These are phyloP conservation scores for Cornus florida DNA, from an alignment of 148 eudicot genomes.

Conservation along the genomic window DNA sequence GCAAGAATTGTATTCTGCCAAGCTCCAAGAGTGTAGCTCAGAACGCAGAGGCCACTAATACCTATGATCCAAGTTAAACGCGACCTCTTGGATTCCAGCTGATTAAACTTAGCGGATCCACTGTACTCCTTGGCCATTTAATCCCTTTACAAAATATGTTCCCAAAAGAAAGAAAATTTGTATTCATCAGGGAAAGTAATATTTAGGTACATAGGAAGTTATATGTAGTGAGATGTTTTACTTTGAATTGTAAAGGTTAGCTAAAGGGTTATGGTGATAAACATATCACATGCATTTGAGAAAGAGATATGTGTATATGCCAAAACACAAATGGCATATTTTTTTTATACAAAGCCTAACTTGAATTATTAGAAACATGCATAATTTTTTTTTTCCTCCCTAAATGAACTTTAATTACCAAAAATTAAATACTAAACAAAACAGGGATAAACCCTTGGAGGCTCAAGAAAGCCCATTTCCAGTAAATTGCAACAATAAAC, in stretches of 20 bases:
- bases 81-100: slow-evolving; percentile 50
- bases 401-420: no score
- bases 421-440: no score
- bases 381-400: no score
- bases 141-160: background rate
- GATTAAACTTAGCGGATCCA: slow-evolving; percentile 73
- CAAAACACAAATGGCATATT: no score
- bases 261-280: background rate
- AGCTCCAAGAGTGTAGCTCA: slow-evolving; percentile 75
- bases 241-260: no score
- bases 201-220: background rate
- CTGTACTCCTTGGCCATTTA: slow-evolving; percentile 70
- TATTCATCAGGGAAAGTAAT: background rate
- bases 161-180: background rate
- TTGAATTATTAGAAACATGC: no score
- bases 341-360: no score
- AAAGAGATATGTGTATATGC: no score
- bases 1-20: slow-evolving; percentile 51
- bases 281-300: no score
- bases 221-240: background rate
- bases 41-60: slow-evolving; percentile 65
- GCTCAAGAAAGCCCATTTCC: no score
- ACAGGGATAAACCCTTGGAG: no score
- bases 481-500: no score
- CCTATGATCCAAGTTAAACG: slow-evolving; percentile 65